Evolutionary conservation across 345 rosid genomes (phyloP), one percentile per base, ranked within the genome.

Genomic region (Theobroma cacao): DNA sequence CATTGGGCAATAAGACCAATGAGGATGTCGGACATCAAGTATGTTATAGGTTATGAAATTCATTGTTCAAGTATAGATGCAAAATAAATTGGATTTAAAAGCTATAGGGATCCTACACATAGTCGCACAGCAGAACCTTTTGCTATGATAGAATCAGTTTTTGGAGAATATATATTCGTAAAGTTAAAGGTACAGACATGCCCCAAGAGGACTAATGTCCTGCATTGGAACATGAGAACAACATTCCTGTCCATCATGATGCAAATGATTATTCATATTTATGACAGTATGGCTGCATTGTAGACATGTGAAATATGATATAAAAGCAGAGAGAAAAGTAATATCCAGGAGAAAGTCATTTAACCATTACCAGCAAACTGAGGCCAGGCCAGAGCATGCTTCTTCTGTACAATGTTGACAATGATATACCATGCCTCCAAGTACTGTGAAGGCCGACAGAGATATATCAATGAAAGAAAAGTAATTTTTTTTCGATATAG

Each of bases 381-480:
- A 82, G 93, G 63, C 99, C 99, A 77, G 99, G 94, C 97, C 95
- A 96, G 76, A 96, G 92, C 84, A 84, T 85, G 90, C 99, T 94
- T 90, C 95, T 90, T 79, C 99, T 87, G 79, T 96, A 96, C 50
- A 96, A 84, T 28, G 98, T 92, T 43, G 97, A 90, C 67, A 96
- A 91, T 28, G 99, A 91, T 81, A 96, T 91, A 31, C 99, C 99
- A 64, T 96, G 97, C 86, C 95, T 92, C 99, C 99, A 94, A 64
- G 99, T 96, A 85, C 99, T 94, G 82, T 41, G 80, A 80, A 78
- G 74, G 70, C 38, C 24, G 74, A 47, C 17, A 76, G 11, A 77
- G 2, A 33, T 30, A 70, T 24, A 33, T 10, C 77, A 70, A 83
- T 41, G n/a, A 38, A 73, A 58, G 52, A 28, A 73, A 24, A 41